Evolutionary conservation across 768 basidiomycete genomes (phyloP), one percentile per base, ranked within the genome.

Genomic region (Gelatoporia subvermispora): DNA sequence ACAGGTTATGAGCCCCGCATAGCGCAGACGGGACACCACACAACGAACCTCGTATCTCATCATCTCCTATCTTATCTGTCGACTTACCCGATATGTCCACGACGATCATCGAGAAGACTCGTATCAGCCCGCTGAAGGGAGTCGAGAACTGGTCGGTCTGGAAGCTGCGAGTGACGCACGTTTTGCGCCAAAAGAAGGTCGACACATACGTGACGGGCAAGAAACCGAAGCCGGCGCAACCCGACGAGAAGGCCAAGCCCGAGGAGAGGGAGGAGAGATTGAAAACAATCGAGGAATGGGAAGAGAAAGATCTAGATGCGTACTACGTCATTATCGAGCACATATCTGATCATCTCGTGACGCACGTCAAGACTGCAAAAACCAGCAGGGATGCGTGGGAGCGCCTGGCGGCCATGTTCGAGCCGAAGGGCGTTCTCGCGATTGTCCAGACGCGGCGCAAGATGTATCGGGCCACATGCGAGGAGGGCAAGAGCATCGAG

Each of bases 401-500:
- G 18, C 50, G 55, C 15, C 54, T 72, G 22, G 44, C 45, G n/a
- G 48, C 51, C 1, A 65, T 65, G 31, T 66, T 64, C 41, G 63
- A 67, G 51, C 47, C 59, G 3, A 44, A 51, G 24, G 67, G 69
- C 5, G 43, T 60, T 8, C 51, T 67, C 8, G 63, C 61, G 4
- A 57, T 68, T 15, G 49, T 68, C 0, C 47, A 52, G 3, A 43
- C 59, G 23, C 58, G 56, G 22, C 51, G 65, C 11, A 62, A 65
- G 44, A 47, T 70, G 47, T 63, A 57, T 36, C 51, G 59, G 2
- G 45, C 57, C 11, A 43, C 54, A 17, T 64, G 61, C 40, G 57
- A 60, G 21, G 69, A 71, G 9, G 61, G 53, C 8, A 50, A 55
- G 17, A 57, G 64, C 39, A 59, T 72, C 28, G 61, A 65, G 18